Evolutionary conservation across 1,284 basidiomycete genomes (phyloP), one percentile per base, ranked within the genome.

Genomic region (Schizophyllum commune): DNA sequence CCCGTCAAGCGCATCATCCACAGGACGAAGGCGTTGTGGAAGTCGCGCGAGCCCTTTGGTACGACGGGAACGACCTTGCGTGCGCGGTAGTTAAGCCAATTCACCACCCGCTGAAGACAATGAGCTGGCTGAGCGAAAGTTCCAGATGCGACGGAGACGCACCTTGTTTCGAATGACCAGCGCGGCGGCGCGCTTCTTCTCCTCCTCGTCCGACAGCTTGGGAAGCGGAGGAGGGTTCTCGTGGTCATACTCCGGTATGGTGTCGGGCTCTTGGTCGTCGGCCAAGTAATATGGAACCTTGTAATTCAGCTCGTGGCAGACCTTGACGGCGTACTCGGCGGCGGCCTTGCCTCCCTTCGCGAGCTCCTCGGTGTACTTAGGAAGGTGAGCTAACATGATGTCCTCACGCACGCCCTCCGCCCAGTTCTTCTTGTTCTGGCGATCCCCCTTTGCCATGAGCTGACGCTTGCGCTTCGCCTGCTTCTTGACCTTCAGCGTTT

Each of bases 331-430:
- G 32, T 56, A 59, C 56, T 62, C 61, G 6, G 33, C 54, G 21
- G 22, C 5, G 34, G 13, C 34, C 34, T 39, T 13, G 34, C 6
- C 34, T 6, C 32, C 32, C 8, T 51, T 21, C 17, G 55, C 58
- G 9, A 59, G 33, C 5, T 53, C 61, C 32, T 59, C 61, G 13
- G 20, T 13, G 32, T 59, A 59, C 22, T n/a, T 11, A 21, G 47
- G 55, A 2, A 62, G 9, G 32, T 62, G 58, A 1, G 22, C 32
- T 19, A 13, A 17, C 17, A 62, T 17, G 13, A 62, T 21, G 7
- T 2, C 11, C 51, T 59, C 58, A 9, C 58, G 61, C 27, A 21
- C 13, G 5, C 61, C 61, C 5, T 62, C 61, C 6, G 61, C 61
- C 61, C 58, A 62, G 17, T 56, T 19, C 4, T 51, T 55, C 1